A percentile compares a stretch with the other conserved stretches of the same genome.
phyloP scores from a whole-genome alignment of 805 yeast species.

The Candida alai region DNA sequence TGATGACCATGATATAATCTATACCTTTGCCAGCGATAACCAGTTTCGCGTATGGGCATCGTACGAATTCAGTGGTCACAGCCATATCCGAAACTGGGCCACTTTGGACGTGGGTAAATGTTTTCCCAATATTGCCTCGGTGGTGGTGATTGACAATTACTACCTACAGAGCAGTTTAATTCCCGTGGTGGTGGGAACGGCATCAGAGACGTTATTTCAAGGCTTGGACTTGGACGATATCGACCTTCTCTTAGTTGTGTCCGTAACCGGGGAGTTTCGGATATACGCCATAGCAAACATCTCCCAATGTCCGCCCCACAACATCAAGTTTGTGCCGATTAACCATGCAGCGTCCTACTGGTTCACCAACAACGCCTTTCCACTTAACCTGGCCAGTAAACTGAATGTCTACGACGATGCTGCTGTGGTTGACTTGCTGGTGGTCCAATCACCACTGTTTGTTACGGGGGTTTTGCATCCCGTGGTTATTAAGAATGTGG shows the following conservation, averaged over 20 bases:
- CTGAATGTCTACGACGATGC: too few species aligned
- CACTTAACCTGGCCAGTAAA: conserved; percentile 2
- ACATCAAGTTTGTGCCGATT: conserved; percentile 40
- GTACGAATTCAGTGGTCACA: conserved; percentile 55
- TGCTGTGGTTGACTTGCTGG: background rate
- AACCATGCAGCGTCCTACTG: conserved; percentile 8
- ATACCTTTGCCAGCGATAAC: conserved; percentile 59
- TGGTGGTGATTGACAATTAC: conserved; percentile 35
- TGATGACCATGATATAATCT: conserved; percentile 41
- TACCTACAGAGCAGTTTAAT: conserved; percentile 24
- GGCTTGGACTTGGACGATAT: conserved; percentile 11
- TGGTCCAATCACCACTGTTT: conserved; percentile 14
- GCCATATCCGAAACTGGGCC: conserved; percentile 57
- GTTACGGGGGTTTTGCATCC: conserved; percentile 14
- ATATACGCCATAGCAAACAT: conserved; percentile 50
- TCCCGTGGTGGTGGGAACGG: conserved; percentile 4
- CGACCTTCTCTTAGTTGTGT: conserved; percentile 39
- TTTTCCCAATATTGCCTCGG: conserved; percentile 19
- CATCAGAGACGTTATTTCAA: conserved; percentile 1
- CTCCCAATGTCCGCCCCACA: conserved; percentile 52
- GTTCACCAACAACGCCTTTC: conserved; percentile 15
- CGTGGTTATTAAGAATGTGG: conserved; percentile 12
- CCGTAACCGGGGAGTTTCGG: conserved; percentile 37
- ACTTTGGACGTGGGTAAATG: conserved; percentile 26
- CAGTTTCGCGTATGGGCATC: conserved; percentile 67